A percentile compares a stretch with the other conserved stretches of the same genome.
Evolutionary conservation across 2,329 filamentous ascomycete genomes (phyloP).

Genomic region (Aspergillus nomiae): DNA sequence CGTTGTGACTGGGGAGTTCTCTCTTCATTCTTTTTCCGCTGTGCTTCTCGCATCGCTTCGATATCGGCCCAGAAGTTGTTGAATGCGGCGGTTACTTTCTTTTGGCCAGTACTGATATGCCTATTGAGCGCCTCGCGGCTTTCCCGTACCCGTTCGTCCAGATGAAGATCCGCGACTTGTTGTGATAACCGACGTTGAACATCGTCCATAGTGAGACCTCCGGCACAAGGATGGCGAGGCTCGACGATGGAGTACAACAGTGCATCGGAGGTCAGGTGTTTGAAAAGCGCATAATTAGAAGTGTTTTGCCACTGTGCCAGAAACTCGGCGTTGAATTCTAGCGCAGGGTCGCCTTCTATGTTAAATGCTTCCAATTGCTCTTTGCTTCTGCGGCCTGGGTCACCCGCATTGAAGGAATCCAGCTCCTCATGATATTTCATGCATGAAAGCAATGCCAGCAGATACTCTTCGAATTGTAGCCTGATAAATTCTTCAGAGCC

Average conservation of each 20-base stretch:
- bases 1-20: slow-evolving; percentile 31
- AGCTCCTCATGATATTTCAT: slow-evolving; percentile 85
- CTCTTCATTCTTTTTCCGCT: slow-evolving; percentile 56
- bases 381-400: slow-evolving; percentile 41
- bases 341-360: slow-evolving; percentile 78
- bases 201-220: slow-evolving; percentile 90
- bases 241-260: slow-evolving; percentile 94
- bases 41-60: slow-evolving; percentile 75
- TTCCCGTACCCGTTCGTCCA: slow-evolving; percentile 85
- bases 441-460: slow-evolving; percentile 82
- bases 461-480: slow-evolving; percentile 94
- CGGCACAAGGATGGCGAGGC: slow-evolving; percentile 89
- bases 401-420: slow-evolving; percentile 50
- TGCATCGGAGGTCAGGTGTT: slow-evolving; percentile 70
- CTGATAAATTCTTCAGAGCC: slow-evolving; percentile 98
- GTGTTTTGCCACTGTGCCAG: slow-evolving; percentile 85
- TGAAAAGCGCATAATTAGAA: slow-evolving; percentile 89
- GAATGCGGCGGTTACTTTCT: slow-evolving; percentile 84
- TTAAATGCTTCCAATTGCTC: slow-evolving; percentile 58
- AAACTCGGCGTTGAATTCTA: slow-evolving; percentile 83
- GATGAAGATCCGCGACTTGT: slow-evolving; percentile 89
- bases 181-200: slow-evolving; percentile 86
- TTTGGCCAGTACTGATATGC: slow-evolving; percentile 82
- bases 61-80: slow-evolving; percentile 90
- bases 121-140: slow-evolving; percentile 84